Evolutionary conservation across 441 rosid genomes (phyloP).

Genomic region (Gossypium davidsonii): DNA sequence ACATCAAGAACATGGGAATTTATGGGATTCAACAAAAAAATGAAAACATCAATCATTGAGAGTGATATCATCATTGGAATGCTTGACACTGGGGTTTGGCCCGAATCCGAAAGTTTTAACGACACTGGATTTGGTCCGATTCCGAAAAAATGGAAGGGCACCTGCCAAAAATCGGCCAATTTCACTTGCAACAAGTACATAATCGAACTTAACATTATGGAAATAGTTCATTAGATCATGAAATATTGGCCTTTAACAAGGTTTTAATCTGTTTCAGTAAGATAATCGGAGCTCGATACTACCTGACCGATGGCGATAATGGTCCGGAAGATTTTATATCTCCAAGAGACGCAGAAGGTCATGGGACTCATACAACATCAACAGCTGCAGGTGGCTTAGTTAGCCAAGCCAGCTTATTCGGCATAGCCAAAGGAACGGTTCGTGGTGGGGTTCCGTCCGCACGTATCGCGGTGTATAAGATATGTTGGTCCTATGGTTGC

Average conservation of each 20-base stretch:
- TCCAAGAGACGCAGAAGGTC: constrained; percentile 13
- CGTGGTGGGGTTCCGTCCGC: constrained; percentile 32
- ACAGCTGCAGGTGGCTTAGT: constrained; percentile 26
- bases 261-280: constrained; percentile 18
- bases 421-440: constrained; percentile 22
- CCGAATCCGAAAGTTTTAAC: constrained; percentile 44
- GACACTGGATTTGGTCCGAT: constrained; percentile 36
- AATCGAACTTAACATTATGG: not conserved
- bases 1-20: constrained; percentile 64
- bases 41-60: constrained; percentile 24
- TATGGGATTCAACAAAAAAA: constrained; percentile 27
- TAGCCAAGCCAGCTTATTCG: constrained; percentile 14
- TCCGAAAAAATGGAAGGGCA: constrained; percentile 42
- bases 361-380: constrained; percentile 30
- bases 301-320: not conserved
- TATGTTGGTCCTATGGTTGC: constrained; percentile 15
- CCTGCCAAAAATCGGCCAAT: constrained; percentile 27
- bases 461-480: constrained; percentile 25
- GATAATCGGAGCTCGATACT: constrained; percentile 34
- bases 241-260: not conserved
- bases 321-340: not conserved
- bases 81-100: constrained; percentile 55
- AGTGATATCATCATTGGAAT: constrained; percentile 35
- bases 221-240: not conserved
- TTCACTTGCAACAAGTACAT: constrained; percentile 38